Percentiles rank a stretch among this genome's conserved stretches.
Evolutionary conservation across 257 asterid genomes (phyloP).

Genomic region (Solanum ahanhuiri): DNA sequence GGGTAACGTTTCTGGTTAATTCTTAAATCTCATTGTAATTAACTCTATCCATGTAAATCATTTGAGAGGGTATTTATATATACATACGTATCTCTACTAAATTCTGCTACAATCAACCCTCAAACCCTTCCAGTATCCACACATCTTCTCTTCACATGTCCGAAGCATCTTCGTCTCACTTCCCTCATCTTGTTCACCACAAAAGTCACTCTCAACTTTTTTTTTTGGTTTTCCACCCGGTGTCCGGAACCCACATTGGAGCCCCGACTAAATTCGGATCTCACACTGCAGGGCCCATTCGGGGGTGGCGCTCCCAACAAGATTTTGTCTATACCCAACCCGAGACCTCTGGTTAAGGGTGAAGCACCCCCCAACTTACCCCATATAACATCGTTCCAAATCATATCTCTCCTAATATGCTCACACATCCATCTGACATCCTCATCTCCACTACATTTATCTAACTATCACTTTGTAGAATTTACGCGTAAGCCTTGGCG

Average conservation of each 20-base stretch:
- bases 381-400: background rate
- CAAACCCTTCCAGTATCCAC: too few species aligned
- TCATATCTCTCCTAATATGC: background rate
- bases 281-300: too few species aligned
- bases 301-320: too few species aligned
- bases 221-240: too few species aligned
- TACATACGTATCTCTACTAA: background rate
- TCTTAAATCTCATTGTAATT: background rate
- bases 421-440: background rate
- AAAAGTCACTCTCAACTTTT: background rate
- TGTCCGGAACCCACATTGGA: too few species aligned
- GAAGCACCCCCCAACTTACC: background rate
- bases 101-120: background rate
- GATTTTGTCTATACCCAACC: too few species aligned
- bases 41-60: background rate
- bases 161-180: background rate
- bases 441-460: too few species aligned
- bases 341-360: too few species aligned
- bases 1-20: background rate
- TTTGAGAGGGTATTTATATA: too few species aligned
- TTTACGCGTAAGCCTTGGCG: background rate
- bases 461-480: background rate
- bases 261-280: too few species aligned
- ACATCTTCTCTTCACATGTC: background rate
- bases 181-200: background rate